Evolutionary conservation across 345 rosid species (phyloP).

Genomic region (Zanthoxylum bungeanum): DNA sequence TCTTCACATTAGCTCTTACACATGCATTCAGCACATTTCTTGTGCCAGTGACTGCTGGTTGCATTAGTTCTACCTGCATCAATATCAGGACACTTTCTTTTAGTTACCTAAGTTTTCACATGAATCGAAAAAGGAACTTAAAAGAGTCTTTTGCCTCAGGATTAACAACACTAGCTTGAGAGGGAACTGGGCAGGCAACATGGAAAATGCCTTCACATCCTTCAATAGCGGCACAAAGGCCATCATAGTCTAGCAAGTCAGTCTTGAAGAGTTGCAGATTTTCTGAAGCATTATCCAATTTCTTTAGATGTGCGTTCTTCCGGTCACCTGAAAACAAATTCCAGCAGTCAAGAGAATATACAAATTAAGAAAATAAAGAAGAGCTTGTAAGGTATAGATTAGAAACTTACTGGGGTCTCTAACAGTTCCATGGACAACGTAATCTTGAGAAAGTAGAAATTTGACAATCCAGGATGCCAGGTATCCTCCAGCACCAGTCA

Average conservation of each 20-base stretch:
- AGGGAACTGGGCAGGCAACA: slow-evolving; percentile 39
- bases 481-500: slow-evolving; percentile 75
- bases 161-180: slow-evolving; percentile 15
- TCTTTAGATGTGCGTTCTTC: neutral
- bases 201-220: slow-evolving; percentile 27
- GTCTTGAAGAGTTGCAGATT: neutral
- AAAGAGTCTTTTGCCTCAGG: slow-evolving; percentile 29
- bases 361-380: neutral
- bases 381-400: neutral
- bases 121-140: neutral
- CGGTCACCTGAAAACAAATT: neutral
- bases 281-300: neutral
- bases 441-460: slow-evolving; percentile 52
- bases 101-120: neutral
- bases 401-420: slow-evolving; percentile 45
- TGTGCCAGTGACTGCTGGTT: slow-evolving; percentile 39
- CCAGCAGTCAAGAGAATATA: neutral
- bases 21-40: slow-evolving; percentile 45
- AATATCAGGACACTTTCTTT: neutral
- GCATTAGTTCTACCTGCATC: slow-evolving; percentile 34
- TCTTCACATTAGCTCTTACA: slow-evolving; percentile 34
- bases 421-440: slow-evolving; percentile 56
- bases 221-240: neutral
- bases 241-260: neutral
- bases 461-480: slow-evolving; percentile 63